Conservation (phyloP, 2,329 filamentous ascomycete genomes). For the Metarhizium robertsii region DNA sequence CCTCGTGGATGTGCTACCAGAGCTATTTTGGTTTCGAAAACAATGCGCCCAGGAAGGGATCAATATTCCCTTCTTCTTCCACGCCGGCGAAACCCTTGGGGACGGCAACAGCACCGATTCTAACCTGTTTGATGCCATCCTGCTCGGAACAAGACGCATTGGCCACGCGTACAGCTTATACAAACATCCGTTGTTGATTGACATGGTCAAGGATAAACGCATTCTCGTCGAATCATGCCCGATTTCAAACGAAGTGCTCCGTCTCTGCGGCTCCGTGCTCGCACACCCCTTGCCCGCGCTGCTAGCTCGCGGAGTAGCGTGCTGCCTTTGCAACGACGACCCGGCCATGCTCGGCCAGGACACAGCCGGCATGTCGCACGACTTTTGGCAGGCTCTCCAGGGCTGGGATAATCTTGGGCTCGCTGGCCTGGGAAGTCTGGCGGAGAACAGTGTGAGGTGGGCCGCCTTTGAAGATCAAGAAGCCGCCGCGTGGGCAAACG, state of each 20-base stretch:
- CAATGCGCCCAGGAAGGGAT: conserved; percentile 69
- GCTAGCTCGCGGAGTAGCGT: conserved; percentile 73
- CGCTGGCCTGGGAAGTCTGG: conserved; percentile 74
- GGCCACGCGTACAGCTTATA: conserved; percentile 83
- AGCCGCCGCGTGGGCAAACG: conserved; percentile 59
- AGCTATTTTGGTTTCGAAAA: conserved; percentile 91
- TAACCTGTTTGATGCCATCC: conserved; percentile 82
- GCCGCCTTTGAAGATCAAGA: conserved; percentile 77
- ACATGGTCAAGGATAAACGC: conserved; percentile 79
- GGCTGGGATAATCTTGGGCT: conserved; percentile 88
- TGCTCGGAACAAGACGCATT: conserved; percentile 80
- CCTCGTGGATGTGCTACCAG: conserved; percentile 66
- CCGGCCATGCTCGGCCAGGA: conserved; percentile 82
- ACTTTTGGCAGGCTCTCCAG: conserved; percentile 86
- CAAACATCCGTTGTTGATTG: conserved; percentile 83
- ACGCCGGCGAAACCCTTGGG: conserved; percentile 81
- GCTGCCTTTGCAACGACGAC: conserved; percentile 83
- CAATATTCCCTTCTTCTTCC: conserved; percentile 90
- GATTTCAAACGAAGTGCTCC: conserved; percentile 80
- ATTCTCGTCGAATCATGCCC: conserved; percentile 88
- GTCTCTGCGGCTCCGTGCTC: conserved; percentile 67
- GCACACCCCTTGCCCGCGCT: conserved; percentile 76
- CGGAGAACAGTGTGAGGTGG: conserved; percentile 89
- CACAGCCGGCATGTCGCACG: conserved; percentile 73
- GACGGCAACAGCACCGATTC: conserved; percentile 61